Base-by-base conservation (phyloP, 768 basidiomycete genomes). In the Mycena kentingensis region DNA sequence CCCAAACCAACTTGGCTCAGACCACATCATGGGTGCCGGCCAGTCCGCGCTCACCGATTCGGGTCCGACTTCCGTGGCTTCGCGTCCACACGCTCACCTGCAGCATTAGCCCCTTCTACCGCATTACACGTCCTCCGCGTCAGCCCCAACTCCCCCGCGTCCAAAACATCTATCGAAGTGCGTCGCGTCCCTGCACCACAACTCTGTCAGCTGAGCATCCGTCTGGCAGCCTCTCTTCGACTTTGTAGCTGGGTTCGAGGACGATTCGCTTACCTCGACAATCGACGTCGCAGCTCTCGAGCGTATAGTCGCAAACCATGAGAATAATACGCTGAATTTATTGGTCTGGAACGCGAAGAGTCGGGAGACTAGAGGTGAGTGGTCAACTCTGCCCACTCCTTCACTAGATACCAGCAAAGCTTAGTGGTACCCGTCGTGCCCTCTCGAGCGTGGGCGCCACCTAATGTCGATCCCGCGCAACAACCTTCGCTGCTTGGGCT, bases 401-500 rank as follows among this genome's bases (percentile, higher is more conserved):
- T 25, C 41, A 26, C 29, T 53, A 27, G 44, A 26, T 24, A 25
- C 8, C 26, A 48, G 43, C 32, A 27, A 28, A 49, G 22, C 19
- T 41, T 65, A 97, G 94, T 88, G 52, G 90, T 98, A 2, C 78
- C 87, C 5, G 83, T 98, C 46, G 73, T 80, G 2, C 97, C 97
- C 19, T 95, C 93, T 13, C 78, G 93, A 21, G 76, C 77, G 51
- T 99, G 96, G 97, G 81, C 85, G 19, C 77, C 79, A 53, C 68
- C 77, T 49, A 48, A 63, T 72, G 41, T 70, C 70, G 11, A 70
- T 69, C 39, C 67, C 61, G 29, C 67, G 72, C 56, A 75, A 48
- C 87, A 90, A 62, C 95, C 96, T 4, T 96, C 94, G 8, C 70
- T 98, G n/a, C 78, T 99, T 22, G 97, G 97, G 1, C 77, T 99